A percentile compares a stretch with the other conserved stretches of the same genome.
Conservation (phyloP, 768 basidiomycete species). For the Russula sp. region DNA sequence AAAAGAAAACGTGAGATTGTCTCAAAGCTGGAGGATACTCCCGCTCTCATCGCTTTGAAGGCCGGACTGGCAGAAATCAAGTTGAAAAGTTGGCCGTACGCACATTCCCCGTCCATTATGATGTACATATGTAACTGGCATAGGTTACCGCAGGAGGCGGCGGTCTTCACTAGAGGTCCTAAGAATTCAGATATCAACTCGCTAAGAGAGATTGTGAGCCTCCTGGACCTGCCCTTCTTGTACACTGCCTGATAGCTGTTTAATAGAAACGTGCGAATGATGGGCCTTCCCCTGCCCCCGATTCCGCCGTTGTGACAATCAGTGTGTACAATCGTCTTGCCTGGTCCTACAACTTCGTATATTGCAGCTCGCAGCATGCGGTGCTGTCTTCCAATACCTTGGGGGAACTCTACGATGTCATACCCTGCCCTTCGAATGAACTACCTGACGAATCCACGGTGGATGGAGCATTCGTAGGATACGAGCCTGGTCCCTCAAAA, state of each 20-base stretch:
- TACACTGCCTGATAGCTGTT: conserved; percentile 9
- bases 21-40: conserved; percentile 33
- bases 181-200: conserved; percentile 63
- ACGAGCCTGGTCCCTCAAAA: conserved; percentile 22
- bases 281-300: conserved; percentile 18
- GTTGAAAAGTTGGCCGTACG: conserved; percentile 59
- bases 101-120: conserved; percentile 9
- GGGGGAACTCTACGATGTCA: conserved; percentile 46
- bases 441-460: conserved; percentile 36
- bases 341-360: conserved; percentile 54
- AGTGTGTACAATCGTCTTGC: conserved; percentile 53
- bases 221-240: not conserved
- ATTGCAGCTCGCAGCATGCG: conserved; percentile 60
- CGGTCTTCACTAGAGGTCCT: conserved; percentile 54
- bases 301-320: conserved; percentile 47
- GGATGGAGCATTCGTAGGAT: conserved; percentile 30
- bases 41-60: conserved; percentile 44
- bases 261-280: conserved; percentile 7
- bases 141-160: conserved; percentile 47
- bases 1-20: conserved; percentile 32
- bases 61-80: conserved; percentile 42
- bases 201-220: conserved; percentile 36
- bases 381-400: conserved; percentile 68
- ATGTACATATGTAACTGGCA: not conserved
- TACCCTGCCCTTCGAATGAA: conserved; percentile 59